phyloP scores from a whole-genome alignment of 495 filamentous ascomycete genomes.

The Trichoderma orchidacearum region DNA sequence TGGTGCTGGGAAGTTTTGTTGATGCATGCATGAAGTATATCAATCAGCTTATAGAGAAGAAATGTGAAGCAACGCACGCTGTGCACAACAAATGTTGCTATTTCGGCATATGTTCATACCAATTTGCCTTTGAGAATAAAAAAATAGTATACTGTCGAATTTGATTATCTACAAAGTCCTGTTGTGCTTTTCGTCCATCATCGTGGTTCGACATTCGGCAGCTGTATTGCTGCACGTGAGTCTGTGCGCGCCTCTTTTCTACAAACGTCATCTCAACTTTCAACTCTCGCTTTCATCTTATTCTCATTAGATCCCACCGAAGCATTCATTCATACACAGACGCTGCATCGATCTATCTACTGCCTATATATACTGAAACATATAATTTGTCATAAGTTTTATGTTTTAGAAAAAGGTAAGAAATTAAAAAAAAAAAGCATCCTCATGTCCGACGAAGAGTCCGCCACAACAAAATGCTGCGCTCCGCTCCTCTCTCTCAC shows the following conservation, averaged over 20 bases:
- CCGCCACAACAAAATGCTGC: not conserved
- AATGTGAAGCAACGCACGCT: not conserved
- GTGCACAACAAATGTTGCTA: too few species aligned
- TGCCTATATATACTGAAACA: too few species aligned
- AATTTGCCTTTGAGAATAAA: too few species aligned
- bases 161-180: too few species aligned
- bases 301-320: not conserved
- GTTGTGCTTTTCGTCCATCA: not conserved
- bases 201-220: not conserved
- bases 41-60: not conserved
- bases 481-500: not conserved
- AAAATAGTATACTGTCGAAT: too few species aligned
- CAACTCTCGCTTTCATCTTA: not conserved
- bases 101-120: too few species aligned
- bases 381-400: too few species aligned
- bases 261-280: not conserved
- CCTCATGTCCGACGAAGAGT: constrained; percentile 4
- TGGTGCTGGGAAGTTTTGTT: not conserved
- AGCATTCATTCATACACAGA: not conserved
- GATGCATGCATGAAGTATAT: not conserved
- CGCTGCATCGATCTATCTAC: too few species aligned
- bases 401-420: too few species aligned
- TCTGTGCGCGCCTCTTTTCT: not conserved
- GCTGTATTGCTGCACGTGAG: not conserved
- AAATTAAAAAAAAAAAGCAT: not conserved